phyloP scores from a whole-genome alignment of 805 yeast genomes.

The Blastobotrys chiropterorum region DNA sequence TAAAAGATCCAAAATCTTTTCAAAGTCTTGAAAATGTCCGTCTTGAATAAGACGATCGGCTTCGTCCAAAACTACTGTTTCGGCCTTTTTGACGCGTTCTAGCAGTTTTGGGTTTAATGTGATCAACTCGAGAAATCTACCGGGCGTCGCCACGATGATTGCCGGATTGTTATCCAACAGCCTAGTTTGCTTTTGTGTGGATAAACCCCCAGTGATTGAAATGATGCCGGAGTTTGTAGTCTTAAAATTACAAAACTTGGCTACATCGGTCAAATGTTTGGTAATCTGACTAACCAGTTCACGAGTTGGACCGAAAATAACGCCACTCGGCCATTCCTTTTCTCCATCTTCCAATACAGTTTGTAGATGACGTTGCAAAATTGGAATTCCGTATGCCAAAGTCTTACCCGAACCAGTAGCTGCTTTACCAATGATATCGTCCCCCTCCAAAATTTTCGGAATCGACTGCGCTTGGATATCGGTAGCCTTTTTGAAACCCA shows the following conservation, averaged over 20 bases:
- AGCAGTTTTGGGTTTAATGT: constrained; percentile 42
- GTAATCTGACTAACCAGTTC: constrained; percentile 93
- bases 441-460: constrained; percentile 65
- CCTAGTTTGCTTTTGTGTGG: constrained; percentile 90
- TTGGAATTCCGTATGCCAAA: constrained; percentile 89
- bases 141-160: constrained; percentile 90
- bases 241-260: constrained; percentile 44
- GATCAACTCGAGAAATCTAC: constrained; percentile 69
- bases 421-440: constrained; percentile 91
- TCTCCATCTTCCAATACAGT: constrained; percentile 21
- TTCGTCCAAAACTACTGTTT: constrained; percentile 74
- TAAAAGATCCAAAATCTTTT: constrained; percentile 65
- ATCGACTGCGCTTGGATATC: constrained; percentile 73
- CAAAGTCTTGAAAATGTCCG: constrained; percentile 93
- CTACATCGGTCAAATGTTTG: constrained; percentile 53
- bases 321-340: constrained; percentile 51
- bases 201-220: constrained; percentile 88
- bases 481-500: constrained; percentile 68
- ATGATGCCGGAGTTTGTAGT: constrained; percentile 58
- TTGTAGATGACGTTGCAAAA: constrained; percentile 67
- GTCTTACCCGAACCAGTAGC: constrained; percentile 98
- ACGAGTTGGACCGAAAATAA: constrained; percentile 91
- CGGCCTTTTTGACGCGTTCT: constrained; percentile 38
- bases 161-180: constrained; percentile 61
- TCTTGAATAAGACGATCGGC: constrained; percentile 93